A percentile compares a stretch with the other conserved stretches of the same genome.
Conservation (phyloP, 2,329 filamentous ascomycete genomes). For the Aciculosporium take region DNA sequence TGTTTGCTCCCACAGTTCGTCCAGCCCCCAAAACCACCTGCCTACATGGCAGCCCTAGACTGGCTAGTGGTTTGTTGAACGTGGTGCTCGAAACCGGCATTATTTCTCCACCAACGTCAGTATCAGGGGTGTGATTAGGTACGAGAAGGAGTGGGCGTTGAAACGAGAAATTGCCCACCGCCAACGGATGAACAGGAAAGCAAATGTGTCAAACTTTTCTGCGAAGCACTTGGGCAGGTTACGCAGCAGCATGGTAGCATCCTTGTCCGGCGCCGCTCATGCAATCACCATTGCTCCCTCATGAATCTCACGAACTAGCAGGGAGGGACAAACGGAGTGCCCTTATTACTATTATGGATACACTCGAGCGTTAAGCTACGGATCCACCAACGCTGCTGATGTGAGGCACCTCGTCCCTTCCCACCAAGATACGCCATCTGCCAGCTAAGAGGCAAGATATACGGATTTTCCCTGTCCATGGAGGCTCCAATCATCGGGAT, state of each 20-base stretch:
- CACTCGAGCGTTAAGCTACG: constrained; percentile 5
- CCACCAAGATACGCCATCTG: constrained; percentile 8
- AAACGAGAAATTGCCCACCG: constrained; percentile 4
- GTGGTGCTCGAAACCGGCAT: constrained; percentile 4
- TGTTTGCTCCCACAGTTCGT: background rate
- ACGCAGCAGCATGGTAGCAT: constrained; percentile 8
- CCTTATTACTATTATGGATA: constrained; percentile 3
- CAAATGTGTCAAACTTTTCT: constrained; percentile 6
- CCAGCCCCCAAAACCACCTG: constrained; percentile 3
- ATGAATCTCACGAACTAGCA: constrained; percentile 8
- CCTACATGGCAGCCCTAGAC: constrained; percentile 1
- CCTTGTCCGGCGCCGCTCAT: constrained; percentile 8
- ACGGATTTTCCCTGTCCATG: constrained; percentile 6
- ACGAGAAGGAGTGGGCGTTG: constrained; percentile 3
- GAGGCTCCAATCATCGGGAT: constrained; percentile 4
- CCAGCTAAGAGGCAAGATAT: constrained; percentile 8
- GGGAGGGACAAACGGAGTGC: constrained; percentile 2
- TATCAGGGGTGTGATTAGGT: constrained; percentile 3
- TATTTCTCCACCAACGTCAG: constrained; percentile 2
- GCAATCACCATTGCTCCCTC: constrained; percentile 7
- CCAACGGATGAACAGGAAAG: constrained; percentile 3
- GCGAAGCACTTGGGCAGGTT: constrained; percentile 7
- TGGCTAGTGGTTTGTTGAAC: constrained; percentile 1
- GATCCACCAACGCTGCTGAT: constrained; percentile 8
- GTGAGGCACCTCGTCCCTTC: constrained; percentile 9